Conservation (phyloP, 108 stramenopile species). For the Cylindrotheca fusiformis region DNA sequence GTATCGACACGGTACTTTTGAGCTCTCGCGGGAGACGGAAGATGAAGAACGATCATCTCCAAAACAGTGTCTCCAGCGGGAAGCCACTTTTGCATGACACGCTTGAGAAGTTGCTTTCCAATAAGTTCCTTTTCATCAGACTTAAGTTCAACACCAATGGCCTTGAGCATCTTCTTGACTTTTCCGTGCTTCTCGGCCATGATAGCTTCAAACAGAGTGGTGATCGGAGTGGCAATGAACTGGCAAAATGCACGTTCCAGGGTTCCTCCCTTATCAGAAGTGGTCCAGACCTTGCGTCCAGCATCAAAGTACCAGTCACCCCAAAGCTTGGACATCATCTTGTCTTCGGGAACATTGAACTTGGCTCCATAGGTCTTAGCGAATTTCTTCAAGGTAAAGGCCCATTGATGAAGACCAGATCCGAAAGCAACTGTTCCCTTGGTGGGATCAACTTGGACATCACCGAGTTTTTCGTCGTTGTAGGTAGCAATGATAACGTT, state of each 20-base stretch:
- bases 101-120: constrained; percentile 98
- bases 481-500: constrained; percentile 99
- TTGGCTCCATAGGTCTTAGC: constrained; percentile 98
- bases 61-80: constrained; percentile 99
- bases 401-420: constrained; percentile 99
- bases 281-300: constrained; percentile 92
- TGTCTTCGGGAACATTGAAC: constrained; percentile 95
- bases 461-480: constrained; percentile 96
- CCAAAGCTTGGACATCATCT: constrained; percentile 99
- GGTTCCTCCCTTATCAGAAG: constrained; percentile 82
- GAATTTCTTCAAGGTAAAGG: constrained; percentile 99
- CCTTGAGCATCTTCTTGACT: constrained; percentile 99
- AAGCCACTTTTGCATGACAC: constrained; percentile 99
- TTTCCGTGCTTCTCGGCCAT: constrained; percentile 98
- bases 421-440: constrained; percentile 99
- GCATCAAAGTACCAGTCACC: constrained; percentile 98
- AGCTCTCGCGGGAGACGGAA: constrained; percentile 96
- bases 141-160: constrained; percentile 97
- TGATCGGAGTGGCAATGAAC: constrained; percentile 99
- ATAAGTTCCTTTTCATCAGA: constrained; percentile 92
- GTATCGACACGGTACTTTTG: constrained; percentile 98
- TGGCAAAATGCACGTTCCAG: constrained; percentile 99
- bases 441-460: constrained; percentile 97
- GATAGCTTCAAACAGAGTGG: constrained; percentile 97
- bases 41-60: constrained; percentile 99